Percentiles rank a stretch among this genome's conserved stretches.
These are phyloP conservation scores for Westerdykella aurantiaca DNA, from an alignment of 2,329 filamentous ascomycete genomes.

Conservation along the genomic window DNA sequence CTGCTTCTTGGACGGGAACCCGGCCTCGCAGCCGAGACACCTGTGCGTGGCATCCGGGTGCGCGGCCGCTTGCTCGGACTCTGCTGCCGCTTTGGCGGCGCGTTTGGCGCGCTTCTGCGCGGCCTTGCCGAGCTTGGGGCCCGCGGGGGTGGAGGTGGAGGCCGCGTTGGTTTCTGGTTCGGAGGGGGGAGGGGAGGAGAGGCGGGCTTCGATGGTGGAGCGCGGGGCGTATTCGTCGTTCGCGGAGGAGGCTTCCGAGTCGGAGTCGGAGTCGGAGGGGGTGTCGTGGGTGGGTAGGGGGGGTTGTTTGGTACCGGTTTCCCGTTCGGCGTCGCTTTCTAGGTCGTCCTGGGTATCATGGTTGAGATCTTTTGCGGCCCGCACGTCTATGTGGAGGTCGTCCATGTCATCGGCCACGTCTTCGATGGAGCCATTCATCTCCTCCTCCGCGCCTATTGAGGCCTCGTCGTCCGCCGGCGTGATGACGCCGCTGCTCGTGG, in stretches of 20 bases:
- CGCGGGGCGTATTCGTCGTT: conserved; percentile 35
- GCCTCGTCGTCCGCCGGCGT: conserved; percentile 27
- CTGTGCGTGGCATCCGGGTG: conserved; percentile 44
- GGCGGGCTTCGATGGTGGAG: conserved; percentile 27
- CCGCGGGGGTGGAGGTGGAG: conserved; percentile 3
- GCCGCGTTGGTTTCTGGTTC: conserved; percentile 5
- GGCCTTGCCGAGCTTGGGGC: conserved; percentile 44
- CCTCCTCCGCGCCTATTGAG: conserved; percentile 3
- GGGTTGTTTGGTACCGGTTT: conserved; percentile 13
- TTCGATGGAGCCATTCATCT: not conserved
- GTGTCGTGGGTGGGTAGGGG: conserved; percentile 1
- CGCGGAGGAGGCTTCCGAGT: conserved; percentile 17
- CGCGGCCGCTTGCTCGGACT: conserved; percentile 1
- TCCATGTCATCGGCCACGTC: conserved; percentile 15
- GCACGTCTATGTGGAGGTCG: conserved; percentile 25
- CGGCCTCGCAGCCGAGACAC: conserved; percentile 72
- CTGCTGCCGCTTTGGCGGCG: conserved; percentile 38
- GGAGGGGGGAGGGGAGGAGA: conserved; percentile 4
- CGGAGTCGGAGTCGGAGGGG: conserved; percentile 4
- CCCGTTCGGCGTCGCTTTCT: conserved; percentile 10
- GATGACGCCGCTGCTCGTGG: conserved; percentile 27
- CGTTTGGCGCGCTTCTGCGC: conserved; percentile 44
- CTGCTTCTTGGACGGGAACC: conserved; percentile 67
- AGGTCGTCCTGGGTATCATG: conserved; percentile 10
- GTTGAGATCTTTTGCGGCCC: not conserved